Evolutionary conservation across 2,329 filamentous ascomycete genomes (phyloP).

Genomic region (Zymoseptoria brevis): DNA sequence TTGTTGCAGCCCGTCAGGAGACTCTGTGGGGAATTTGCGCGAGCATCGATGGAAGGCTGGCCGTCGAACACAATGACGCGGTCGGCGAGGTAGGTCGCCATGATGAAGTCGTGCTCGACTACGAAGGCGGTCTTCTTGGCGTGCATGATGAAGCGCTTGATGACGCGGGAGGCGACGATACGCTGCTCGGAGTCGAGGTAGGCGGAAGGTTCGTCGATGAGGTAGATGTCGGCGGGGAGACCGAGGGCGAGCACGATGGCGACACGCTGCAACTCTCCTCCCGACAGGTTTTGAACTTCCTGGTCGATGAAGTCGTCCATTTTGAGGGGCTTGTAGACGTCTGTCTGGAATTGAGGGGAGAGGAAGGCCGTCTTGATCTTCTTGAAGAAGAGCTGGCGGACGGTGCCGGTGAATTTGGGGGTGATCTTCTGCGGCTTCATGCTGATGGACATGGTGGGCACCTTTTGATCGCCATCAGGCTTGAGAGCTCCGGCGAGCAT

Average conservation of each 20-base stretch:
- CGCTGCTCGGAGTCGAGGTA: slow-evolving; percentile 99
- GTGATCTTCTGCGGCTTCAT: slow-evolving; percentile 99
- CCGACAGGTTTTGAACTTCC: slow-evolving; percentile 97
- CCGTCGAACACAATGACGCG: slow-evolving; percentile 98
- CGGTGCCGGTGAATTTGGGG: slow-evolving; percentile 93
- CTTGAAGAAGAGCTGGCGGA: slow-evolving; percentile 98
- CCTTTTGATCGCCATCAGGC: slow-evolving; percentile 68
- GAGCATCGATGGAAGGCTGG: slow-evolving; percentile 77
- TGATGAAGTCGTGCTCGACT: slow-evolving; percentile 99
- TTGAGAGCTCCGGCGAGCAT: slow-evolving; percentile 89
- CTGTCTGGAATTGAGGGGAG: slow-evolving; percentile 96
- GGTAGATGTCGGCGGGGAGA: slow-evolving; percentile 91
- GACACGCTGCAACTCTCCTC: slow-evolving; percentile 98
- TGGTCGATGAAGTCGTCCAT: slow-evolving; percentile 99
- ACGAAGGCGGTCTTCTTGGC: slow-evolving; percentile 99
- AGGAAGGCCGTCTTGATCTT: slow-evolving; percentile 97
- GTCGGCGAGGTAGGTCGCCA: slow-evolving; percentile 76
- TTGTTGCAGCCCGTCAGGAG: slow-evolving; percentile 91
- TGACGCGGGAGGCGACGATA: slow-evolving; percentile 93
- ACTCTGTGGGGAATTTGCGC: slow-evolving; percentile 83
- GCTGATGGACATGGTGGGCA: slow-evolving; percentile 93
- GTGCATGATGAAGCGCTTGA: slow-evolving; percentile 99
- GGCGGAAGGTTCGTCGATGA: slow-evolving; percentile 94
- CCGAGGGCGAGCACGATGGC: slow-evolving; percentile 96
- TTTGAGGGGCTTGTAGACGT: slow-evolving; percentile 98